Conservation (phyloP, 768 basidiomycete species). For the Sarcodon sp. region DNA sequence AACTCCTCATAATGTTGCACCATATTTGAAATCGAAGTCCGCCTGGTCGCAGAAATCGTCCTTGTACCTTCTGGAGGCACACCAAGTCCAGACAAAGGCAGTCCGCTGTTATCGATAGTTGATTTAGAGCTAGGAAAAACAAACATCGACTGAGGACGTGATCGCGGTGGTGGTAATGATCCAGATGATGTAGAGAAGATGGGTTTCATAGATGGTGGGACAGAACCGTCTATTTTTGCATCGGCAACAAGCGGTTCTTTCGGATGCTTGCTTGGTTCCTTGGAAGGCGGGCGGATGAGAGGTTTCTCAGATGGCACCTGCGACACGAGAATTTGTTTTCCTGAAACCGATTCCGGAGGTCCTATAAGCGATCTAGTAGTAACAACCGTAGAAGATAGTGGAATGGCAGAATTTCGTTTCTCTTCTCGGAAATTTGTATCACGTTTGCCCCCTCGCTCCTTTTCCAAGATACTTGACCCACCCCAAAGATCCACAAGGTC, state of each 20-base stretch:
- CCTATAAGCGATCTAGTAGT: background rate
- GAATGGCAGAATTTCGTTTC: slow-evolving; percentile 6
- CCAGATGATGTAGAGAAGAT: background rate
- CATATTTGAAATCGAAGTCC: slow-evolving; percentile 80
- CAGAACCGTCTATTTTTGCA: no score
- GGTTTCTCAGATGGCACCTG: no score
- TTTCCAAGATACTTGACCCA: slow-evolving; percentile 28
- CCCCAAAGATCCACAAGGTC: slow-evolving; percentile 74
- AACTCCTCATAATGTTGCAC: slow-evolving; percentile 72
- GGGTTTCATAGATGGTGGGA: no score
- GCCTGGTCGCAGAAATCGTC: slow-evolving; percentile 19
- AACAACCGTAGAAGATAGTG: slow-evolving; percentile 4
- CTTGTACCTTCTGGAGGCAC: slow-evolving; percentile 9
- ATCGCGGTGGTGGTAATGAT: slow-evolving; percentile 15
- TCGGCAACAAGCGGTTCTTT: no score
- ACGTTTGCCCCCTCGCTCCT: slow-evolving; percentile 21
- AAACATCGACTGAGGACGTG: slow-evolving; percentile 77
- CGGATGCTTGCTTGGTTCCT: no score
- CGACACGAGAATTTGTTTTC: slow-evolving; percentile 9
- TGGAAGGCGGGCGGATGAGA: no score
- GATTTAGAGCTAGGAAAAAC: slow-evolving; percentile 39
- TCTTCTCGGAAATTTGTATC: background rate
- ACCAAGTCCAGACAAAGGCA: slow-evolving; percentile 17
- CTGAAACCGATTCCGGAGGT: slow-evolving; percentile 2
- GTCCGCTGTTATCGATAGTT: slow-evolving; percentile 26